Percentiles rank a stretch among this genome's conserved stretches.
Conservation (phyloP, 306 rosid genomes). For the Fragaria vesca region DNA sequence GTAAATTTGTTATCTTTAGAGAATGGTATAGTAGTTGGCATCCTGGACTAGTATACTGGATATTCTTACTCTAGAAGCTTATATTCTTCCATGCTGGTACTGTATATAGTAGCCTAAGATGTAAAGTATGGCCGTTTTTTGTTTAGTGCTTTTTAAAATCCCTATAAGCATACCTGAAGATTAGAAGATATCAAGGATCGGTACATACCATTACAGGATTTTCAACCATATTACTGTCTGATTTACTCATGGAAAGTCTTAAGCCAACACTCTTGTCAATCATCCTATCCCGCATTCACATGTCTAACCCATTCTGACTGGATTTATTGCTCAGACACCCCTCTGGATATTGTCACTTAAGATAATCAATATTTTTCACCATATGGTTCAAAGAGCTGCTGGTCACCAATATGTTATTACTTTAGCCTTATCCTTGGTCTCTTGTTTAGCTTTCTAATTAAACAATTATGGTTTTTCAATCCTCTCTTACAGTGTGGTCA, state of each 20-base stretch:
- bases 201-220: neutral
- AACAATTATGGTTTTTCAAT: conserved; percentile 15
- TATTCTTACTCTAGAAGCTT: neutral
- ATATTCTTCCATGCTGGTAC: neutral
- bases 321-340: neutral
- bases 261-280: neutral
- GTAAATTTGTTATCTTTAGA: neutral
- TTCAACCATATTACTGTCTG: neutral
- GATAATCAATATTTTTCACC: neutral
- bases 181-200: neutral
- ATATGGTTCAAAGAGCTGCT: neutral
- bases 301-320: neutral
- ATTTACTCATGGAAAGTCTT: neutral
- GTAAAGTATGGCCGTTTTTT: neutral
- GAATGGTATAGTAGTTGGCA: neutral
- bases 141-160: neutral
- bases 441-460: neutral
- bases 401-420: neutral
- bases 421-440: neutral
- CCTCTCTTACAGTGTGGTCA: conserved; percentile 65
- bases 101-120: neutral
- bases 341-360: neutral
- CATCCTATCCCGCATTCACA: neutral
- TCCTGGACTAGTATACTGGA: neutral
- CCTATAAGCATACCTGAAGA: neutral